Evolutionary conservation across 306 rosid species (phyloP), one percentile per base, ranked within the genome.

Genomic region (Chamaecrista fasciculata): DNA sequence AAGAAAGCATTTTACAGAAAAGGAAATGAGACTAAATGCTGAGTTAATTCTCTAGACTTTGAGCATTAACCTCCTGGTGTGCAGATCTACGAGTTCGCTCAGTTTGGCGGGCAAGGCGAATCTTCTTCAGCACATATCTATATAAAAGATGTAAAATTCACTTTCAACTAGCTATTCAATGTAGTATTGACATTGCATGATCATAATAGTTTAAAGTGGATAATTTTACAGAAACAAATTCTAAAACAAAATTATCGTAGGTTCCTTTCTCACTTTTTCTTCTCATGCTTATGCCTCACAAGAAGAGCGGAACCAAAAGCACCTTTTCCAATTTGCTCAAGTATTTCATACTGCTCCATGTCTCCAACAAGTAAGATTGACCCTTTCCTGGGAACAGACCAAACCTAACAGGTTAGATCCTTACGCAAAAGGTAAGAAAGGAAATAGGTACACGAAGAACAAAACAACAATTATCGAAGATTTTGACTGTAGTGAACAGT

Each of bases 251-350:
- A 6, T 36, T 26, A 12, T 65, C 37, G 63, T 78, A 50, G 73
- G 76, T 67, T 77, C 71, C 51, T 34, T 75, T 77, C 96, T 88
- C 72, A 94, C 99, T 91, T 91, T 84, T 91, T 94, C 91, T 87
- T 94, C 83, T 91, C 99, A 60, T 86, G 99, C 79, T 89, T 94
- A 69, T 94, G 99, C 81, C 92, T 94, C 69, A 94, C 99, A 73
- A 94, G 99, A 79, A 94, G 99, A 8, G 99, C 99, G 23, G 99
- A 89, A 78, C 99, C 99, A 28, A 94, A 94, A 51, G 97, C 89
- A 43, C 99, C 99, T 70, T 91, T 94, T 75, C 99, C 99, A 76
- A 94, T 94, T 87, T 91, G 99, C 89, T 91, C 99, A 60, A 94
- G 83, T 69, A 94, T 34, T 75, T 94, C 99, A 75, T 94, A 94